phyloP scores from a whole-genome alignment of 257 asterid genomes.

The Linaria vulgaris region DNA sequence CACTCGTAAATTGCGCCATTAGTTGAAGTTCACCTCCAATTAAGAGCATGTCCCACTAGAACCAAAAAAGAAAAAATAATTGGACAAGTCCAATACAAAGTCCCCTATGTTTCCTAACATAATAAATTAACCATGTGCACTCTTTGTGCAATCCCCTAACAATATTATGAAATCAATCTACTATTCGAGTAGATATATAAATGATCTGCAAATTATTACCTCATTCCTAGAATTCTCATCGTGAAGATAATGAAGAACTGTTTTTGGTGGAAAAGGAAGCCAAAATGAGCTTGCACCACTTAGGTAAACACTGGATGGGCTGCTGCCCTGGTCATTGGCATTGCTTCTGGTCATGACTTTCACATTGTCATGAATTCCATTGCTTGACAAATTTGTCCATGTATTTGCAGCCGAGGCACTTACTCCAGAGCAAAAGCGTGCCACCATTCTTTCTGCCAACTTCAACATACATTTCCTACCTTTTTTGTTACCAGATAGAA shows the following conservation, averaged over 20 bases:
- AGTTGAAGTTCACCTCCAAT: constrained; percentile 32
- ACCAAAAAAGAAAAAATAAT: background rate
- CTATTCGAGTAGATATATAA: too few relatives aligned
- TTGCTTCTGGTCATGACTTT: constrained; percentile 39
- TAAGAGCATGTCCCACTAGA: constrained; percentile 46
- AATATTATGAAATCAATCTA: too few relatives aligned
- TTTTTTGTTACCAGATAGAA: background rate
- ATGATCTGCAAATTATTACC: constrained; percentile 40
- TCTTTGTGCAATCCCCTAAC: background rate
- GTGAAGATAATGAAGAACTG: constrained; percentile 36
- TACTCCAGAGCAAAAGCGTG: constrained; percentile 32
- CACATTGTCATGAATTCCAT: constrained; percentile 23
- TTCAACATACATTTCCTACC: constrained; percentile 31
- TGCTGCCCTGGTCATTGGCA: constrained; percentile 31
- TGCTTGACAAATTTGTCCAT: constrained; percentile 41
- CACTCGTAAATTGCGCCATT: constrained; percentile 35
- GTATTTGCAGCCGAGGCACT: constrained; percentile 28
- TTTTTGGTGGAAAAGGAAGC: constrained; percentile 41
- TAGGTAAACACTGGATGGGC: constrained; percentile 36
- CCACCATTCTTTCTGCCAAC: constrained; percentile 43
- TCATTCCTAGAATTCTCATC: constrained; percentile 25
- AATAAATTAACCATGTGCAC: background rate
- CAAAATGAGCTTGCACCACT: constrained; percentile 43
- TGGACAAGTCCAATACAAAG: too few relatives aligned
- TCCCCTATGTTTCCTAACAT: too few relatives aligned